A percentile compares a stretch with the other conserved stretches of the same genome.
Conservation (phyloP, 768 basidiomycete species). For the Amanita fuliginea region DNA sequence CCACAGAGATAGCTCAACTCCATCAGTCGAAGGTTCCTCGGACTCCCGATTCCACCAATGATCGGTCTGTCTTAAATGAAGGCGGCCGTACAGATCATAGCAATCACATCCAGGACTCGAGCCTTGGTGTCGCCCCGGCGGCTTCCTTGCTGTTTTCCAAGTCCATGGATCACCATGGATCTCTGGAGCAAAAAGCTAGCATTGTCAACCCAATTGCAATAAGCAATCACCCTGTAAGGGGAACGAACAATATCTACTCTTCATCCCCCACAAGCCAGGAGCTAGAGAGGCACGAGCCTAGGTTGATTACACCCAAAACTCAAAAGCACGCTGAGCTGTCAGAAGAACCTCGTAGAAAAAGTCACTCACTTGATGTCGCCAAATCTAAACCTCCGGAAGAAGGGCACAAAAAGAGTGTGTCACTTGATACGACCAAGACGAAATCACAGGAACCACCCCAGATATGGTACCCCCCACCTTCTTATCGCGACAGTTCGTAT, state of each 20-base stretch:
- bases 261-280: background rate
- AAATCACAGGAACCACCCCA: slow-evolving; percentile 29
- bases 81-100: background rate
- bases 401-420: slow-evolving; percentile 19
- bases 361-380: background rate
- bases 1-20: background rate
- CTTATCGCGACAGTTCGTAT: slow-evolving; percentile 14
- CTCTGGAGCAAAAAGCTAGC: background rate
- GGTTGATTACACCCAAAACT: background rate
- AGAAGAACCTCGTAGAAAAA: background rate
- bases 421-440: slow-evolving; percentile 40
- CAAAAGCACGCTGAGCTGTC: background rate
- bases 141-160: slow-evolving; percentile 2
- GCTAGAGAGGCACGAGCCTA: slow-evolving; percentile 1
- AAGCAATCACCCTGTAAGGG: background rate
- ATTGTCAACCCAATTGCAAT: background rate
- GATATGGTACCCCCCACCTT: slow-evolving; percentile 15
- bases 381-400: background rate
- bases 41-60: background rate
- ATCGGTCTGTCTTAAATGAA: background rate
- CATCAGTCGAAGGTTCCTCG: background rate
- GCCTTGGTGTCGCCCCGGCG: background rate
- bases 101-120: background rate
- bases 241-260: background rate
- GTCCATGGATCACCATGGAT: background rate